Percentiles rank a stretch among this genome's conserved stretches.
These are phyloP conservation scores for Gyrodon lividus DNA, from an alignment of 768 basidiomycete genomes.

Conservation along the genomic window DNA sequence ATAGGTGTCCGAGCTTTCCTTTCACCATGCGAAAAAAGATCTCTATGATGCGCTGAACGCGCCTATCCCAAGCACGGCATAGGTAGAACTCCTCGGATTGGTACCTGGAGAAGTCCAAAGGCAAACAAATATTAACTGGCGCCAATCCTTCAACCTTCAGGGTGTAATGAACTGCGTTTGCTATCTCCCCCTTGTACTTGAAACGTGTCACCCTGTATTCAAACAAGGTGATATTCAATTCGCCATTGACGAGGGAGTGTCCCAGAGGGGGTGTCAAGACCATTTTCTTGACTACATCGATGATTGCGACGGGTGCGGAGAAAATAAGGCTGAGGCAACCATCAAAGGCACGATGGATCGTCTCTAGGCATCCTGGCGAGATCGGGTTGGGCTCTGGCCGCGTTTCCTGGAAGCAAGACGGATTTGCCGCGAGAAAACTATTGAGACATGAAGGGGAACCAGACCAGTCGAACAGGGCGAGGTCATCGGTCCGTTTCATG, in stretches of 20 bases:
- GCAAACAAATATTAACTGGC: slow-evolving; percentile 6
- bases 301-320: not conserved
- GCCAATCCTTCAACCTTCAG: slow-evolving; percentile 13
- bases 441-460: slow-evolving; percentile 20
- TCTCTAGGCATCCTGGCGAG: not conserved
- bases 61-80: slow-evolving; percentile 22
- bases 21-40: slow-evolving; percentile 17
- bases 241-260: slow-evolving; percentile 23
- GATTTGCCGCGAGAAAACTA: slow-evolving; percentile 19
- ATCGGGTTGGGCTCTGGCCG: not conserved
- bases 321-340: not conserved
- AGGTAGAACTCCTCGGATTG: slow-evolving; percentile 14
- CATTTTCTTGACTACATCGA: slow-evolving; percentile 3
- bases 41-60: slow-evolving; percentile 12
- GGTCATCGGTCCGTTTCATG: slow-evolving; percentile 26
- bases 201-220: slow-evolving; percentile 19
- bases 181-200: not conserved
- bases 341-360: not conserved
- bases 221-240: slow-evolving; percentile 20
- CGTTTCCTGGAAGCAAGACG: slow-evolving; percentile 16
- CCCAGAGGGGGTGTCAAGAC: slow-evolving; percentile 15
- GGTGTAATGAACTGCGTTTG: slow-evolving; percentile 3
- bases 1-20: slow-evolving; percentile 8
- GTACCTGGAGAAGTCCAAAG: not conserved
- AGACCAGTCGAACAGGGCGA: slow-evolving; percentile 27